Percentiles rank a stretch among this genome's conserved stretches.
Conservation (phyloP, 768 basidiomycete species). For the Serendipita vermifera region DNA sequence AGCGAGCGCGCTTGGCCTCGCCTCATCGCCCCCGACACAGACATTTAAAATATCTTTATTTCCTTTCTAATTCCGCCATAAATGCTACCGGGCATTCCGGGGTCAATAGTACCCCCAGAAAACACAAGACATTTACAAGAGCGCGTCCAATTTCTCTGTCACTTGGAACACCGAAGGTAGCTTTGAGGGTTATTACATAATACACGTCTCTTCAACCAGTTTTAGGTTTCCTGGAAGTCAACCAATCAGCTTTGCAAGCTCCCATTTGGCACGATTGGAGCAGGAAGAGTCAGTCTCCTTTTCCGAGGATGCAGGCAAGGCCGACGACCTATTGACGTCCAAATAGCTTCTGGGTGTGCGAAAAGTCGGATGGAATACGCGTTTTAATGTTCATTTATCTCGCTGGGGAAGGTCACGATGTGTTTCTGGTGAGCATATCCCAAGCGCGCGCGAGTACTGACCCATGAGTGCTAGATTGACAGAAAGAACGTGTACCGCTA, state of each 20-base stretch:
- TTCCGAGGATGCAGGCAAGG: not conserved
- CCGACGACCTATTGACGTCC: not conserved
- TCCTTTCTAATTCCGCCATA: not conserved
- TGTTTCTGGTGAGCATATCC: conserved; percentile 55
- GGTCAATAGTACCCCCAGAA: conserved; percentile 9
- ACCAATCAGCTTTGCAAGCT: conserved; percentile 73
- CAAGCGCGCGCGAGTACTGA: not conserved
- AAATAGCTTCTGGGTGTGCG: conserved; percentile 93
- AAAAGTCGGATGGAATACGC: conserved; percentile 93
- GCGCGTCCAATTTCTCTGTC: conserved; percentile 52
- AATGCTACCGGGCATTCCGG: conserved; percentile 9
- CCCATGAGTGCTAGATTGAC: conserved; percentile 55
- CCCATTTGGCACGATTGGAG: conserved; percentile 65
- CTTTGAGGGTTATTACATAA: not conserved
- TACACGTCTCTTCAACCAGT: not conserved
- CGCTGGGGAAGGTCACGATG: conserved; percentile 39
- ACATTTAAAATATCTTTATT: not conserved
- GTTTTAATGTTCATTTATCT: conserved; percentile 69
- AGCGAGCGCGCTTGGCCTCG: not conserved
- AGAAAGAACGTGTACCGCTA: conserved; percentile 78
- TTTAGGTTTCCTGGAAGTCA: conserved; percentile 88
- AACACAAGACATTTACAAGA: conserved; percentile 32
- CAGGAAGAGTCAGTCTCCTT: conserved; percentile 54
- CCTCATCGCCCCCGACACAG: not conserved
- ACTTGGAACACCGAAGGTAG: conserved; percentile 50